Evolutionary conservation across 371 early-diverging fungal genomes (phyloP).

Genomic region (Zychaea mexicana): DNA sequence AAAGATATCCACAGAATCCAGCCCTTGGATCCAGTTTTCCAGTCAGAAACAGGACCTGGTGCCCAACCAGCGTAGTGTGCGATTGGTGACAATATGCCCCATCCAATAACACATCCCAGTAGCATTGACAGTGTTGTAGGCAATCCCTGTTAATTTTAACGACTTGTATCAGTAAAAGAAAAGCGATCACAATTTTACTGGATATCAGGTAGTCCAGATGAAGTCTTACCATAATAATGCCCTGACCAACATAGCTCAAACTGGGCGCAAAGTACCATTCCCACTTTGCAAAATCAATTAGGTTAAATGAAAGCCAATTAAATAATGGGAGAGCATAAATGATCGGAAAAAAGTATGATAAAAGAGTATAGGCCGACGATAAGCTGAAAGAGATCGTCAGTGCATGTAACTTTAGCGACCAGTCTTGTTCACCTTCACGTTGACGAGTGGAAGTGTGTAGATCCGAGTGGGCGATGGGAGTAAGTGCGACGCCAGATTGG

Average conservation of each 20-base stretch:
- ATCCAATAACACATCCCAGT: slow-evolving; percentile 75
- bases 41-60: slow-evolving; percentile 71
- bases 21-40: slow-evolving; percentile 74
- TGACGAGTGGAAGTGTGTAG: not conserved
- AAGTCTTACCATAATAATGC: slow-evolving; percentile 72
- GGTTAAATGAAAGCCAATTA: slow-evolving; percentile 57
- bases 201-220: not conserved
- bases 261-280: slow-evolving; percentile 81
- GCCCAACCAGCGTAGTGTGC: slow-evolving; percentile 76
- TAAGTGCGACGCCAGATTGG: slow-evolving; percentile 12
- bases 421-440: slow-evolving; percentile 48
- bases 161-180: not conserved
- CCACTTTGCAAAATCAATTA: slow-evolving; percentile 56
- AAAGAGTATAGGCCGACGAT: slow-evolving; percentile 67
- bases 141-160: slow-evolving; percentile 61
- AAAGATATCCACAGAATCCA: slow-evolving; percentile 89
- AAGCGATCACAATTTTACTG: not conserved
- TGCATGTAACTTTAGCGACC: slow-evolving; percentile 61
- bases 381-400: slow-evolving; percentile 58
- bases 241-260: slow-evolving; percentile 80
- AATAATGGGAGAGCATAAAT: slow-evolving; percentile 66
- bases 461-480: not conserved
- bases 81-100: slow-evolving; percentile 79
- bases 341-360: slow-evolving; percentile 66
- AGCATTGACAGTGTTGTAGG: slow-evolving; percentile 77